Conservation (phyloP, 306 rosid species). For the Prunus persica region Prunus_persica_NCBIv2 NC_034013.1:17375001-17375500, state of each 20-base stretch:
- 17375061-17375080: conserved; percentile 64
- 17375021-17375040: conserved; percentile 68
- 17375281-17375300: conserved; percentile 82
- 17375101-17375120: conserved; percentile 82
- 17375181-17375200: conserved; percentile 12
- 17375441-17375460: conserved; percentile 78
- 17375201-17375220: conserved; percentile 82
- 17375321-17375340: conserved; percentile 11
- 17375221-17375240: conserved; percentile 52
- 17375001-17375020: conserved; percentile 38
- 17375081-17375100: conserved; percentile 74
- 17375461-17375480: conserved; percentile 25
- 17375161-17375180: conserved; percentile 24
- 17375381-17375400: conserved; percentile 90
- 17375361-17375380: conserved; percentile 90
- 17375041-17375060: conserved; percentile 54
- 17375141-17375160: not conserved
- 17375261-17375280: conserved; percentile 80
- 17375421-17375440: conserved; percentile 84
- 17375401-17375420: conserved; percentile 82
- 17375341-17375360: conserved; percentile 28
- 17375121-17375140: conserved; percentile 52
- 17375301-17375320: conserved; percentile 13
- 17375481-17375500: not conserved
- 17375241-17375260: conserved; percentile 83